Base-by-base conservation (phyloP, 2,329 filamentous ascomycete genomes). In the Septoria linicola region DNA sequence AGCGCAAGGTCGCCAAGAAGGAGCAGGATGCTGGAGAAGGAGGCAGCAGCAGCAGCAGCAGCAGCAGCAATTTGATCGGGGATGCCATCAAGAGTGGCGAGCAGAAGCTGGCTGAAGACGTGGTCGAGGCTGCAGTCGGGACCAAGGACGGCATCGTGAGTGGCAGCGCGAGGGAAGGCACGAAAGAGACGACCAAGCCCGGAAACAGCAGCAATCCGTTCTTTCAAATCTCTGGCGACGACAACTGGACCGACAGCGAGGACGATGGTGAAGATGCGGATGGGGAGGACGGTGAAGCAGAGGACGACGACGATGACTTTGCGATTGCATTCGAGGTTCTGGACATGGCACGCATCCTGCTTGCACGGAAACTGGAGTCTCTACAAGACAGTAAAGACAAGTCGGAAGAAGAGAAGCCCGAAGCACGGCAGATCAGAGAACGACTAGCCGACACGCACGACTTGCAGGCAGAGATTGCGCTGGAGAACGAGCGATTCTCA, bases 161-260 rank as follows among this genome's bases (percentile, higher is more conserved):
- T 6, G 71, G 73, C 0, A 75, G 76, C 40, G 69, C 72, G 41
- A 73, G 74, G 13, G 72, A 73, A 14, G 72, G 71, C 42, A 68
- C 69, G 2, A 67, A 71, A 52, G 41, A 72, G 30, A 69, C 68
- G 35, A 63, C 69, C 17, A 64, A 67, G 30, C 46, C 57, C 14
- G 70, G 72, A 19, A 72, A 76, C 25, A 73, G 70, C 3, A 87
- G 85, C 69, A 92, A 91, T 69, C 83, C 88, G 0, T 81, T 89
- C 57, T 96, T 99, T 70, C 88, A 95, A 63, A 95, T 99, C 67
- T 87, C 84, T 3, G 93, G 93, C 51, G 92, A 97, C 67, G 92
- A 96, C 71, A 92, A 96, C 67, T 96, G 89, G 74, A 88, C 89
- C 47, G 89, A 93, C 41, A 87, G 86, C 6, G 86, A 89, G 41